These are phyloP conservation scores for Diplodia intermedia DNA, from an alignment of 2,329 filamentous ascomycete species.

Conservation along the genomic window DNA sequence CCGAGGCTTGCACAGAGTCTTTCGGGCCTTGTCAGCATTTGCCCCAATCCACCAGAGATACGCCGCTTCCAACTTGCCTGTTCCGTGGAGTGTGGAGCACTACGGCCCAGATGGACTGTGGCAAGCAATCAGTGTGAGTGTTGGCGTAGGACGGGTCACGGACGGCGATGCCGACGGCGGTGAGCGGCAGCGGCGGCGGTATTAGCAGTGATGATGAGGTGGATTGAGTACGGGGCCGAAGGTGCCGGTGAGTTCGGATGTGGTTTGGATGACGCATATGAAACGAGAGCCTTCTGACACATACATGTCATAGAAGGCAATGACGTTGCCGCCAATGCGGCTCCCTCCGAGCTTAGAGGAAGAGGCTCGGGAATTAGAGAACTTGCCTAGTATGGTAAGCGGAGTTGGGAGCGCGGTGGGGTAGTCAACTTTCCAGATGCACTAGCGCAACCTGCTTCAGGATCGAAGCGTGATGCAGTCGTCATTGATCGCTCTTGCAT, in stretches of 20 bases:
- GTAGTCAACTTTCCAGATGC: neutral
- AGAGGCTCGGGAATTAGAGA: neutral
- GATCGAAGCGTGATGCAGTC: neutral
- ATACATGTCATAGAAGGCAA: neutral
- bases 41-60: neutral
- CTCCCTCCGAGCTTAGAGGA: neutral
- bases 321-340: neutral
- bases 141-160: conserved; percentile 3
- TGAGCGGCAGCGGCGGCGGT: neutral
- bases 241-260: neutral
- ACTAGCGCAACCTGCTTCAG: neutral
- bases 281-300: neutral
- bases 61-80: conserved; percentile 29
- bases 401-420: neutral
- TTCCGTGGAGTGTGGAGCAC: conserved; percentile 36
- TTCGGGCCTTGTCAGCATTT: neutral
- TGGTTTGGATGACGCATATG: neutral
- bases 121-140: conserved; percentile 34
- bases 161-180: conserved; percentile 9
- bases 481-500: neutral
- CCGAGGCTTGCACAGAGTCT: neutral
- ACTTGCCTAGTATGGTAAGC: conserved; percentile 3
- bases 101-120: conserved; percentile 39
- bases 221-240: neutral
- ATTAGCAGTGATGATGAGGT: too few relatives aligned